Conservation (phyloP, 2,329 filamentous ascomycete species). For the Trichothecium roseum region DNA sequence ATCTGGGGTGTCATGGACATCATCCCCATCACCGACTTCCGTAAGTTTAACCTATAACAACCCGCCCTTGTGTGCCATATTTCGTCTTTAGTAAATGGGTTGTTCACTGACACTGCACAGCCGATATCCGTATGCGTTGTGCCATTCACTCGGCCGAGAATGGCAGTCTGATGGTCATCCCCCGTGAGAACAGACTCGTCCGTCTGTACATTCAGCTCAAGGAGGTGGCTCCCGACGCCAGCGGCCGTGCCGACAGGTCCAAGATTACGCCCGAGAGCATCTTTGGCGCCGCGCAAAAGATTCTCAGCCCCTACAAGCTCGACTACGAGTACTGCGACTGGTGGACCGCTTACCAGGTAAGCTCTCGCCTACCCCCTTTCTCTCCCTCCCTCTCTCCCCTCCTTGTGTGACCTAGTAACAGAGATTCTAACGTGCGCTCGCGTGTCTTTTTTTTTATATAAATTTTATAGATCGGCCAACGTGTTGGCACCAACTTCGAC, state of each 20-base stretch:
- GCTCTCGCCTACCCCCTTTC: no score
- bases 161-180: constrained; percentile 55
- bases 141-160: constrained; percentile 44
- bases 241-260: constrained; percentile 38
- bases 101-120: no score
- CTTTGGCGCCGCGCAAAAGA: constrained; percentile 50
- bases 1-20: constrained; percentile 41
- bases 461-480: constrained; percentile 49
- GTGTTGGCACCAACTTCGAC: constrained; percentile 48
- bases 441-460: no score
- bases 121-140: constrained; percentile 47
- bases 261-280: constrained; percentile 55
- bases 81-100: no score
- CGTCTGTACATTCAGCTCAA: constrained; percentile 56
- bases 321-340: constrained; percentile 55
- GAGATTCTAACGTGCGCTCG: no score
- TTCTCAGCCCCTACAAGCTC: constrained; percentile 56
- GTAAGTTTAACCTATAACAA: no score
- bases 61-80: no score
- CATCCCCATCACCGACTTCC: constrained; percentile 39
- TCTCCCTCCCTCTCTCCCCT: no score
- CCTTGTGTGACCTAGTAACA: no score
- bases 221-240: no score
- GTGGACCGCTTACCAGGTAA: constrained; percentile 52
- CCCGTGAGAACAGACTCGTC: constrained; percentile 51